phyloP scores from a whole-genome alignment of 176 grass and related monocot species.

The Aegilops bicornis region DNA sequence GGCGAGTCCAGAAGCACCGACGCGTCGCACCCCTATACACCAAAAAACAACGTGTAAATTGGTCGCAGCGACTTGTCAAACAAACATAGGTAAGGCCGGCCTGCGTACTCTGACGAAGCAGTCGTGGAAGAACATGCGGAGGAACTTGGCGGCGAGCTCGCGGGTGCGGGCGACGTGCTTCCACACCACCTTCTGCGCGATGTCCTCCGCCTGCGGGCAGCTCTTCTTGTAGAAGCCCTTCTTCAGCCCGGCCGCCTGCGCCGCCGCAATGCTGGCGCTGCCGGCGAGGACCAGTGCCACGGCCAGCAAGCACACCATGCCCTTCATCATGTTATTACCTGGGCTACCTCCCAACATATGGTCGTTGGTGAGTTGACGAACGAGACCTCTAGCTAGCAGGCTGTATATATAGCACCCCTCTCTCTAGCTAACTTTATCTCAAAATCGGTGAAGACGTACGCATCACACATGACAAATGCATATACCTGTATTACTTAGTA shows the following conservation, averaged over 20 bases:
- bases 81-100: too few relatives aligned
- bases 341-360: not conserved
- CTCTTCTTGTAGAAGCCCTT: slow-evolving; percentile 60
- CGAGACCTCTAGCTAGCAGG: too few relatives aligned
- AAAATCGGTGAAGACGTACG: not conserved
- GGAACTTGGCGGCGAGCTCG: slow-evolving; percentile 52
- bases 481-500: too few relatives aligned
- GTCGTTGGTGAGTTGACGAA: not conserved
- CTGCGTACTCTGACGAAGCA: slow-evolving; percentile 91
- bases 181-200: slow-evolving; percentile 31
- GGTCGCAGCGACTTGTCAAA: not conserved
- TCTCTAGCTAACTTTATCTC: not conserved
- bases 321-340: not conserved
- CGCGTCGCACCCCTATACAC: slow-evolving; percentile 52
- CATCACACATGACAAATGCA: too few relatives aligned
- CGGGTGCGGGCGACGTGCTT: slow-evolving; percentile 21
- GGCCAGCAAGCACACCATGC: not conserved
- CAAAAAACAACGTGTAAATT: not conserved
- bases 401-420: not conserved
- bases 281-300: not conserved
- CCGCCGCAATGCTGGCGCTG: not conserved
- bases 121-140: slow-evolving; percentile 89
- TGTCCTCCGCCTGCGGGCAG: slow-evolving; percentile 46
- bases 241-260: slow-evolving; percentile 40
- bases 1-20: slow-evolving; percentile 56